These are phyloP conservation scores for Echium plantagineum DNA, from an alignment of 257 asterid genomes.

Conservation along the genomic window DNA sequence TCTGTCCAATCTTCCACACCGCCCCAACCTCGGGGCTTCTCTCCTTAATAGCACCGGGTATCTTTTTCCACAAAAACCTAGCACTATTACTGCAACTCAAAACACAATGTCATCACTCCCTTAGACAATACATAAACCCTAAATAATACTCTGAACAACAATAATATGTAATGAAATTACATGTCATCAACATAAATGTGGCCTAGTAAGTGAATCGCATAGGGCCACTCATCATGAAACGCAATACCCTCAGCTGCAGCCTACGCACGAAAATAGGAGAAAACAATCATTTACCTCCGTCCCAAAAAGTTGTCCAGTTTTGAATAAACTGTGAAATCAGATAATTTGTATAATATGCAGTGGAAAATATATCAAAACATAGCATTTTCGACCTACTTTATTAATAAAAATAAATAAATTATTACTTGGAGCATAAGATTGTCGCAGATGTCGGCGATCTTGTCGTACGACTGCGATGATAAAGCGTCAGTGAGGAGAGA, in stretches of 20 bases:
- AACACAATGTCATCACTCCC: conserved; percentile 5
- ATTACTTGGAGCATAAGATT: conserved; percentile 58
- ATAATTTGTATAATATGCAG: too few species aligned
- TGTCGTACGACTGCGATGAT: conserved; percentile 45
- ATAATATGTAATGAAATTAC: conserved; percentile 24
- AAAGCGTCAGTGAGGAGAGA: conserved; percentile 55
- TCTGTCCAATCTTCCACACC: conserved; percentile 83
- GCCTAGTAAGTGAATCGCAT: conserved; percentile 73
- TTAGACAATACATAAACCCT: conserved; percentile 1
- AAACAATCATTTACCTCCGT: background rate
- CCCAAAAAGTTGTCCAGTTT: too few species aligned
- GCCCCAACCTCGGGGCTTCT: conserved; percentile 68
- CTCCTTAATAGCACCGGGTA: conserved; percentile 54
- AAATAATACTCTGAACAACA: background rate
- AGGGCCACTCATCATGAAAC: conserved; percentile 82
- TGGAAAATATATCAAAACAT: too few species aligned
- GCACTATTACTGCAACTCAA: conserved; percentile 64
- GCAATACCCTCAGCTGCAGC: conserved; percentile 60
- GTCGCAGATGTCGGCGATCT: conserved; percentile 66
- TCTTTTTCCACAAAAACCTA: conserved; percentile 75
- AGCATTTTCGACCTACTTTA: too few species aligned
- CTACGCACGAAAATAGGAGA: conserved; percentile 14
- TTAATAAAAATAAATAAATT: background rate
- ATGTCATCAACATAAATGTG: conserved; percentile 61
- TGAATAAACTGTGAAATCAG: too few species aligned